phyloP scores from a whole-genome alignment of 768 basidiomycete genomes.

The Saitozyma podzolica region DNA sequence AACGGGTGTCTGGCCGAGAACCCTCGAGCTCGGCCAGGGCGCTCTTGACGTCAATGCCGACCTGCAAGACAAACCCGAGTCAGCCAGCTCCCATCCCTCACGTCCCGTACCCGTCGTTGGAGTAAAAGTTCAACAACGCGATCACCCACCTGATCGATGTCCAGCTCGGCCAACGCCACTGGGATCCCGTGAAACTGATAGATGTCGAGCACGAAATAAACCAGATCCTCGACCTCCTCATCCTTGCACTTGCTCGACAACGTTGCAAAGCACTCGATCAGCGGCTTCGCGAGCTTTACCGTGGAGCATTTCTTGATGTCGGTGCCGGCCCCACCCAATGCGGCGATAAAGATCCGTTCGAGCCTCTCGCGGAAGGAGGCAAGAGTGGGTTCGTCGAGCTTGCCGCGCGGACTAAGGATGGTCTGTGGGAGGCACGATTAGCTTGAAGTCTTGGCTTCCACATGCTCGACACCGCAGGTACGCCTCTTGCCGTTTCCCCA shows the following conservation, averaged over 20 bases:
- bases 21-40: constrained; percentile 71
- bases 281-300: constrained; percentile 63
- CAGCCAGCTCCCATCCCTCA: not conserved
- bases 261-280: constrained; percentile 83
- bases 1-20: constrained; percentile 42
- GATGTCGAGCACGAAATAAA: constrained; percentile 89
- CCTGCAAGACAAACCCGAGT: constrained; percentile 31
- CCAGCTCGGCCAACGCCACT: constrained; percentile 85
- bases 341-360: constrained; percentile 72
- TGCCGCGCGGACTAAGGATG: constrained; percentile 33
- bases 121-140: not conserved
- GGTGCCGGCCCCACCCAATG: constrained; percentile 58
- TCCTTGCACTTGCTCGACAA: constrained; percentile 78
- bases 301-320: constrained; percentile 60
- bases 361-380: constrained; percentile 65
- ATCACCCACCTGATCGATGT: constrained; percentile 73
- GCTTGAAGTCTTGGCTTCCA: not conserved
- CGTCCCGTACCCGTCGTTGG: not conserved
- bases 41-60: constrained; percentile 72
- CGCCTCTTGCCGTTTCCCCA: no score
- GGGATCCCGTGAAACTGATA: constrained; percentile 91
- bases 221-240: constrained; percentile 92
- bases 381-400: constrained; percentile 41
- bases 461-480: not conserved
- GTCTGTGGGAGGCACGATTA: constrained; percentile 29